Conservation (phyloP, 2,329 filamentous ascomycete species). For the Dactylonectria estremocensis region DNA sequence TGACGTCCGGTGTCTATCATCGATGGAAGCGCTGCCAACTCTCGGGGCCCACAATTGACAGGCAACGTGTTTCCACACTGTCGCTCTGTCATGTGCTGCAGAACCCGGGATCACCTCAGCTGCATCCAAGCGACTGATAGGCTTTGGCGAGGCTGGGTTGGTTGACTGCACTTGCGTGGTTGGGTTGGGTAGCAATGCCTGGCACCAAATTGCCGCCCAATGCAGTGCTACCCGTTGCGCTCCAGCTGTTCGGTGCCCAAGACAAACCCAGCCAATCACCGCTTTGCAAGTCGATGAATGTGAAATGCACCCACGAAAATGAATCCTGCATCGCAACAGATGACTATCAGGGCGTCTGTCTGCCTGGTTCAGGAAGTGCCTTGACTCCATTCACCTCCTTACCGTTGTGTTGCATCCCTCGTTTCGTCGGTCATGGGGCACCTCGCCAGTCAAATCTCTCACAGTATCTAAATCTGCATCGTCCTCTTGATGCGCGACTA, state of each 20-base stretch:
- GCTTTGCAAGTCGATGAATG: slow-evolving; percentile 20
- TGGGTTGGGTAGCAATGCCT: slow-evolving; percentile 59
- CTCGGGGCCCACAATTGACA: slow-evolving; percentile 42
- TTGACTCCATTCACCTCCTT: slow-evolving; percentile 21
- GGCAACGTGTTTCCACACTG: slow-evolving; percentile 45
- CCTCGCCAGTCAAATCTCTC: slow-evolving; percentile 13
- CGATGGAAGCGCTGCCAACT: slow-evolving; percentile 20
- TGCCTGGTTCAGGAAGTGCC: slow-evolving; percentile 31
- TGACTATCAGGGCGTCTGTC: slow-evolving; percentile 29
- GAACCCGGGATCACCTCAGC: slow-evolving; percentile 42
- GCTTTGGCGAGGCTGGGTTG: slow-evolving; percentile 25
- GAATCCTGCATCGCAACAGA: slow-evolving; percentile 30
- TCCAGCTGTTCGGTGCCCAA: slow-evolving; percentile 49
- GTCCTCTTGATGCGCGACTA: slow-evolving; percentile 30
- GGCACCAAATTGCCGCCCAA: slow-evolving; percentile 56
- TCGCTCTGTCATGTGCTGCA: slow-evolving; percentile 42
- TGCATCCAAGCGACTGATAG: slow-evolving; percentile 39
- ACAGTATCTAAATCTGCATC: slow-evolving; percentile 21
- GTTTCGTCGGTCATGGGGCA: slow-evolving; percentile 15
- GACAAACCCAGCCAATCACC: slow-evolving; percentile 44
- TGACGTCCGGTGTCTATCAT: slow-evolving; percentile 24
- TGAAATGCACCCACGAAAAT: slow-evolving; percentile 37
- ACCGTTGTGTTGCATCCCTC: slow-evolving; percentile 17
- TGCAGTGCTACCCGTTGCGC: slow-evolving; percentile 41
- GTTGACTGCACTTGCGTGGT: slow-evolving; percentile 33